Percentiles rank a stretch among this genome's conserved stretches.
phyloP scores from a whole-genome alignment of 1,284 basidiomycete genomes.

The Naganishia sp. region DNA sequence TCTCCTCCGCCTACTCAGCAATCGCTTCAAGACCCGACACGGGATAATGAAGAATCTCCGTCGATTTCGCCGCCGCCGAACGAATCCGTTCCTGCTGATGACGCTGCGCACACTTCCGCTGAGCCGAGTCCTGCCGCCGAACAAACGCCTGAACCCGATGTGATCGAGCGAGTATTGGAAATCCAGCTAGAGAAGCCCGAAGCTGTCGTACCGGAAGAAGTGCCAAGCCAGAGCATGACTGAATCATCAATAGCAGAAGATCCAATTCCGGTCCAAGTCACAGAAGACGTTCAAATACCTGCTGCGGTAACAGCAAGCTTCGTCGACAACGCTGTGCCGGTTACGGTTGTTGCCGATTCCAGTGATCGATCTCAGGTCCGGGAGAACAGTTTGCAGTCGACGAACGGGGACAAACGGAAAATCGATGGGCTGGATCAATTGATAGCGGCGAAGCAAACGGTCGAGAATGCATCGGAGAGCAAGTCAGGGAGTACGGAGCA shows the following conservation, averaged over 20 bases:
- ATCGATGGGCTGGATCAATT: constrained; percentile 6
- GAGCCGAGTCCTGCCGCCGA: not conserved
- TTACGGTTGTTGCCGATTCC: constrained; percentile 13
- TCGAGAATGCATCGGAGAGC: not conserved
- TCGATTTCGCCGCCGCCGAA: too few species aligned
- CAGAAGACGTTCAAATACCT: constrained; percentile 13
- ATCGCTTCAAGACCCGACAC: too few species aligned
- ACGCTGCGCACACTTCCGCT: not conserved
- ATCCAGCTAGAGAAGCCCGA: constrained; percentile 1
- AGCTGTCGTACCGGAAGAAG: not conserved
- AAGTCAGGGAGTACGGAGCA: not conserved
- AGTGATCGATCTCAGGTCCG: not conserved
- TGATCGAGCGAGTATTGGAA: constrained; percentile 20
- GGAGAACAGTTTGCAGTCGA: not conserved
- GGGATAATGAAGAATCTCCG: too few species aligned
- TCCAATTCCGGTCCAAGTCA: constrained; percentile 1
- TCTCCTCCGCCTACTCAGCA: too few species aligned
- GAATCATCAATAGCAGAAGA: not conserved
- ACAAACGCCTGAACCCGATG: not conserved
- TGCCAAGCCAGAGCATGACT: not conserved
- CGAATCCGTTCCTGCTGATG: not conserved
- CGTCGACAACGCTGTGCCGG: constrained; percentile 2
- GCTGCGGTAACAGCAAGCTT: not conserved
- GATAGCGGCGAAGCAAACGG: constrained; percentile 14
- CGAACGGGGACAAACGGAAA: not conserved